Base-by-base conservation (phyloP, 73 alveolate species). In the Halteria grandinella region DNA sequence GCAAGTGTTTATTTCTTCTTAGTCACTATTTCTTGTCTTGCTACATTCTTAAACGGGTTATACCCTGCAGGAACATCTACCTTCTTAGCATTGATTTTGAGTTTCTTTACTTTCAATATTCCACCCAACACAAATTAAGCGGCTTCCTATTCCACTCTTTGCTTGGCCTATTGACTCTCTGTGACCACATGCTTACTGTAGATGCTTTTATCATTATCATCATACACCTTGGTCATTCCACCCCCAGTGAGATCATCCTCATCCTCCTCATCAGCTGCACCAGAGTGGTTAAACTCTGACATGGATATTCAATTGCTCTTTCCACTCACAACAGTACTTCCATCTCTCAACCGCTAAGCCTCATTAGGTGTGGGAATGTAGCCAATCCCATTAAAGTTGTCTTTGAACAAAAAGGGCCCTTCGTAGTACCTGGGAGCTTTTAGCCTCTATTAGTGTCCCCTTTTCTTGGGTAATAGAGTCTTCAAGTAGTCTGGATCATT, bases 241-340 rank as follows among this genome's bases (percentile, higher is more conserved):
- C 11, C 4, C 10, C 23, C 17, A 23, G 39, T 18, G 48, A 40
- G 60, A 39, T 60, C 77, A n/a, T 60, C 77, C 21, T 60, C 77
- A 60, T 60, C 77, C 2, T 40, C 24, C 43, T 60, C 77, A 17
- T 40, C 43, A 1, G 60, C 77, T 5, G 77, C 36, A 37, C n/a
- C n/a, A n/a, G n/a, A n/a, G n/a, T 60, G 43, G 28, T 60, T 59
- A 29, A 60, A 60, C 43, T 60, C 77, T 4, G 77, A 60, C 77
- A 60, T 60, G 18, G 37, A 40, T 5, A 60, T 60, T 44, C 77
- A 17, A 20, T 60, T 60, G 14, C 34, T 12, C 34, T 60, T 20
- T 21, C 23, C n/a, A n/a, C n/a, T n/a, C n/a, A n/a, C n/a, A n/a
- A n/a, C n/a, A n/a, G n/a, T n/a, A n/a, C n/a, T n/a, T n/a, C n/a